A percentile compares a stretch with the other conserved stretches of the same genome.
Evolutionary conservation across 192 early-diverging fungal species (phyloP).

Genomic region (Mortierella hygrophila): DNA sequence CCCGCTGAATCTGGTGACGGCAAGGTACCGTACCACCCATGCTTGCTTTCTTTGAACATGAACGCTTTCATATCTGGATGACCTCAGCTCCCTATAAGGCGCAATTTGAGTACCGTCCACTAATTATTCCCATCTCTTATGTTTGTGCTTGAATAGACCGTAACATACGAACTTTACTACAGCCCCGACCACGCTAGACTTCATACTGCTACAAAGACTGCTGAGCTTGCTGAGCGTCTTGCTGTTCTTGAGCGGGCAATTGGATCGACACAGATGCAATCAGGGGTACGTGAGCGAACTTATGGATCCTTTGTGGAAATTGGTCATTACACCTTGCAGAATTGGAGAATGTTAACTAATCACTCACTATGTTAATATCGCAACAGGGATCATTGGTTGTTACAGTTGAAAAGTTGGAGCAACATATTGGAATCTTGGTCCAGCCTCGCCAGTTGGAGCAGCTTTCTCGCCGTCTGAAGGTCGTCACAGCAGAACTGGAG

Average conservation of each 20-base stretch:
- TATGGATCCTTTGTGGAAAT: constrained; percentile 25
- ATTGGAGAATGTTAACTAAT: not conserved
- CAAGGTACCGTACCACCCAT: constrained; percentile 15
- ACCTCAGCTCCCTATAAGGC: not conserved
- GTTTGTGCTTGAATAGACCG: constrained; percentile 38
- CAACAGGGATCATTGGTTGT: constrained; percentile 62
- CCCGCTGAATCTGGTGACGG: constrained; percentile 25
- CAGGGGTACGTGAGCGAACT: constrained; percentile 27
- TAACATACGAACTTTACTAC: constrained; percentile 83
- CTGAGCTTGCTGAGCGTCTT: constrained; percentile 77
- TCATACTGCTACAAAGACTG: constrained; percentile 67
- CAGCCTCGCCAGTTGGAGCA: constrained; percentile 82
- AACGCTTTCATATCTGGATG: too few species aligned
- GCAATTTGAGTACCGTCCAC: not conserved
- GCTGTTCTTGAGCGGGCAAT: constrained; percentile 76
- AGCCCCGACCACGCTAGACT: constrained; percentile 71
- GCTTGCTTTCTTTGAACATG: too few species aligned
- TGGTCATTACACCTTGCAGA: constrained; percentile 19
- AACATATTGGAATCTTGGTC: constrained; percentile 74
- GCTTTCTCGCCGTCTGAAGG: constrained; percentile 71
- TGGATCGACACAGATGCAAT: constrained; percentile 73
- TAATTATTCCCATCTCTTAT: not conserved
- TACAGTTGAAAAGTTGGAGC: constrained; percentile 76
- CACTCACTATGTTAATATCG: not conserved
- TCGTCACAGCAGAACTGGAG: constrained; percentile 74